phyloP scores from a whole-genome alignment of 306 rosid genomes.

The Rosa lucieae region DNA sequence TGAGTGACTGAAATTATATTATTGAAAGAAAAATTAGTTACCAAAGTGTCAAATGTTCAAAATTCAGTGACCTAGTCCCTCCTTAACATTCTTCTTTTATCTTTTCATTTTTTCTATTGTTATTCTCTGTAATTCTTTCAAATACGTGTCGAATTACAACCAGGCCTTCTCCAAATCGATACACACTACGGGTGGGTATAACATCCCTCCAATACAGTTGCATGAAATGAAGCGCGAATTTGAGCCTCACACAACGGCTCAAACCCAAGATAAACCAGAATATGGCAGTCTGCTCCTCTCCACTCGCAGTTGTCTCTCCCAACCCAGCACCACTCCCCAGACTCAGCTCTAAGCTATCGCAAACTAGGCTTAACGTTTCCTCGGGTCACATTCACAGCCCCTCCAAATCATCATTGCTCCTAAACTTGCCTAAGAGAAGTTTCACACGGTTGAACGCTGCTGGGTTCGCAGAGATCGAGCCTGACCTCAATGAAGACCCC shows the following conservation, averaged over 20 bases:
- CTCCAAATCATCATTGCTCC: conserved; percentile 23
- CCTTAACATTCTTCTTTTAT: no score
- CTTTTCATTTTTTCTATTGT: no score
- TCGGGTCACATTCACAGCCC: neutral
- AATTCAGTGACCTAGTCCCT: no score
- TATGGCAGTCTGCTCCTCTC: conserved; percentile 66
- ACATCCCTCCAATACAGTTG: neutral
- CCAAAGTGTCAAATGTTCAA: no score
- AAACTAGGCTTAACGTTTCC: conserved; percentile 13
- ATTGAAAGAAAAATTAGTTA: no score
- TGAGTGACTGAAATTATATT: no score
- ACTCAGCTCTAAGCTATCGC: conserved; percentile 25
- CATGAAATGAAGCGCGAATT: neutral
- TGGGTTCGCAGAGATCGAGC: conserved; percentile 70
- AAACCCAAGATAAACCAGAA: conserved; percentile 19
- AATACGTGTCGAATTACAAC: neutral
- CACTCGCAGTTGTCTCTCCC: conserved; percentile 39
- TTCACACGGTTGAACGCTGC: conserved; percentile 51
- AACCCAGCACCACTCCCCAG: conserved; percentile 28
- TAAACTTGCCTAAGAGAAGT: conserved; percentile 17
- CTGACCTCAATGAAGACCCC: conserved; percentile 84
- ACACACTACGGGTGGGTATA: neutral
- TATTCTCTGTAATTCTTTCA: no score
- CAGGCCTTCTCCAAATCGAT: neutral
- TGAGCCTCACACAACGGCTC: conserved; percentile 26